Base-by-base conservation (phyloP, 164 flowering plant genomes). In the Stephania cephalantha region DNA sequence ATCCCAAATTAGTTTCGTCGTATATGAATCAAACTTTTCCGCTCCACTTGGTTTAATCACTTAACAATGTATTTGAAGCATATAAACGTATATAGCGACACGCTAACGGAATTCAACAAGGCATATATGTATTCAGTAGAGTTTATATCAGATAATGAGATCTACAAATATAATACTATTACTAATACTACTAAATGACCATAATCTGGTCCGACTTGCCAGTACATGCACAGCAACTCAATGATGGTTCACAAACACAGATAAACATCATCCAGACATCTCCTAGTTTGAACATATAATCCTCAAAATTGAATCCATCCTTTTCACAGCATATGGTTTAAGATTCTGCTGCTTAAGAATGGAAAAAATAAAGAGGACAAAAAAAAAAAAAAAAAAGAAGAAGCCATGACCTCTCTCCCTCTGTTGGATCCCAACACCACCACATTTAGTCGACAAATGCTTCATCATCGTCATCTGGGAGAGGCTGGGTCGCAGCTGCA, bases 381-480 rank as follows among this genome's bases (percentile, higher is more conserved):
- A 35, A 58, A 58, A 58, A 58, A 25, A 25, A 25, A 25, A 25
- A 25, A 25, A 25, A 25, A 25, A 25, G 0, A 25, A 25, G 0
- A 25, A n/a, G 6, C 64, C 15, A 15, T 58, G 20, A 58, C 64
- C 64, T 58, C 64, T 58, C 64, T n/a, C 64, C 18, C 64, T 58
- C 64, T 6, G 6, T 3, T 58, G 20, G n/a, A 18, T 9, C 5
- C 55, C 55, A 50, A 50, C 55, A 7, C n/a, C 20, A 15, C 5
- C 5, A 58, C 20, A 15, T 58, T n/a, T 58, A 11, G 13, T 31
- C 55, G n/a, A 53, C 74, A 72, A 72, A 72, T 72, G 45, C 42
- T 13, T 71, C 73, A 15, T 50, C 73, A 48, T 52, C 73, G 44
- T 71, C 73, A 71, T 71, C 73, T 22, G 74, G 74, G 58, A 72